Evolutionary conservation across 352 stramenopile species (phyloP), one percentile per base, ranked within the genome.

Genomic region (Globisporangium recalcitrans): DNA sequence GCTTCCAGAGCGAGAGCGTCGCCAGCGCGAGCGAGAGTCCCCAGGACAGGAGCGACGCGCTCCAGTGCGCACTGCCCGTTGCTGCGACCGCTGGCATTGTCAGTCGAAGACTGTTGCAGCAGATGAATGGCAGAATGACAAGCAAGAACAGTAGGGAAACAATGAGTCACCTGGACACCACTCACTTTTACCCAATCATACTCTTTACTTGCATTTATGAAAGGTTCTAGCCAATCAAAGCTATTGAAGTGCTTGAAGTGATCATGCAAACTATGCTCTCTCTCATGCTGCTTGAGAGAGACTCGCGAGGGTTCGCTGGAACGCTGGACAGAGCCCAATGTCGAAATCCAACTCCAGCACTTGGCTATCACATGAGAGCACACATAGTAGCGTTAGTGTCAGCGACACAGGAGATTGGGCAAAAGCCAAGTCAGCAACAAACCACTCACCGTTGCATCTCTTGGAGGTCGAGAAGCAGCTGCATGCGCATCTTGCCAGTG

Each of bases 401-500:
- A 73, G 34, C 46, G 2, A 11, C 9, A 14, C 31, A 29, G 2
- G n/a, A 4, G n/a, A n/a, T n/a, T n/a, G n/a, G 4, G n/a, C 11
- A 46, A 14, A 2, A 49, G 10, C 52, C 32, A 10, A 31, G 4
- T 22, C 11, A 27, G 24, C 7, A 16, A 9, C 21, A 52, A 46
- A 27, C 3, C 24, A 71, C 75, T 44, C 63, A 95, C 87, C 81
- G 58, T 46, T 88, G 64, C 47, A 95, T 66, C 52, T 92, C 78
- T 34, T 91, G 61, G 13, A 95, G 67, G 53, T 95, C 87, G 40
- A 95, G 69, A 51, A 81, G 63, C 47, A 95, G 52, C 62, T 95
- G 87, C 60, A 85, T 71, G 8, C 80, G 81, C 87, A 95, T 95
- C 58, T 95, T 95, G 57, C 90, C 78, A 38, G 87, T 93, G 70